Percentiles rank a stretch among this genome's conserved stretches.
phyloP scores from a whole-genome alignment of 2,329 filamentous ascomycete species.

The Colletotrichum ledebouriae region DNA sequence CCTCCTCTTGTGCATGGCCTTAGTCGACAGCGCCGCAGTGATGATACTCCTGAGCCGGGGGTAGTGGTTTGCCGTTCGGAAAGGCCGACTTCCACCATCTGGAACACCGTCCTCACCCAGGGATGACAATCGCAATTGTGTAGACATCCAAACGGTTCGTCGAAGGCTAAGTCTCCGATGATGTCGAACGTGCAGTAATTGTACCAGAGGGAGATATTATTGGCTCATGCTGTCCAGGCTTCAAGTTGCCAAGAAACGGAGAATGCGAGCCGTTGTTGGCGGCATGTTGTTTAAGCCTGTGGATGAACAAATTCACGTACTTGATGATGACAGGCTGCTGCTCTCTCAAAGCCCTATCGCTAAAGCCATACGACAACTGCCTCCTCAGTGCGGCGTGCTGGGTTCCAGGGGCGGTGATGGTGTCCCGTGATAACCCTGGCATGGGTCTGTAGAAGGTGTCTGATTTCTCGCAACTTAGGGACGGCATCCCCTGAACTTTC shows the following conservation, averaged over 20 bases:
- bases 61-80: constrained; percentile 35
- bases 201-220: constrained; percentile 47
- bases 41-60: constrained; percentile 1
- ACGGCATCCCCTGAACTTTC: background rate
- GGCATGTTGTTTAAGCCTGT: constrained; percentile 51
- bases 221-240: background rate
- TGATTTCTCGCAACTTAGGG: constrained; percentile 28
- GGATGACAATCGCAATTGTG: constrained; percentile 41
- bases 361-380: constrained; percentile 45
- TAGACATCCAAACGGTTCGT: constrained; percentile 48
- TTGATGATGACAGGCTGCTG: constrained; percentile 50
- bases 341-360: constrained; percentile 44
- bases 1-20: constrained; percentile 6
- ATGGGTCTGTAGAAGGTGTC: constrained; percentile 33
- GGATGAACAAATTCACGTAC: constrained; percentile 57
- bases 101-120: constrained; percentile 34
- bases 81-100: constrained; percentile 1
- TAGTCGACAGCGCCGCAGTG: constrained; percentile 21
- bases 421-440: background rate
- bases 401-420: constrained; percentile 42
- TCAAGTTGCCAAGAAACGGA: background rate
- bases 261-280: background rate
- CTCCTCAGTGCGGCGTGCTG: constrained; percentile 39
- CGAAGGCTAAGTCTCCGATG: constrained; percentile 49
- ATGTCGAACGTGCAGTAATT: constrained; percentile 50